phyloP scores from a whole-genome alignment of 2,329 filamentous ascomycete genomes.

The Hypoxylon sp. region DNA sequence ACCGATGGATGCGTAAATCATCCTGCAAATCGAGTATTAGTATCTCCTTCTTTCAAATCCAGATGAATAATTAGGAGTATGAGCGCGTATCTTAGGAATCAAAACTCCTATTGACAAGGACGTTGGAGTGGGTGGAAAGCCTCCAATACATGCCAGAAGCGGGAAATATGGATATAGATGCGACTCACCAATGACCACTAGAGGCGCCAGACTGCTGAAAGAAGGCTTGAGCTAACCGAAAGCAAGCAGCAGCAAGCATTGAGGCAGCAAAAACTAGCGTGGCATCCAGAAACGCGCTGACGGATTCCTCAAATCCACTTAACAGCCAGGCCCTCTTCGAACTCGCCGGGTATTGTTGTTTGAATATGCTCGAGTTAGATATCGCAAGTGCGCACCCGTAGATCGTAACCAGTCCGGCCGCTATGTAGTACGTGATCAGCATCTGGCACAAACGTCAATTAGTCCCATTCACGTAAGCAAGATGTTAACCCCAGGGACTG shows the following conservation, averaged over 20 bases:
- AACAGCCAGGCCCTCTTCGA: constrained; percentile 7
- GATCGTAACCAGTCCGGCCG: constrained; percentile 25
- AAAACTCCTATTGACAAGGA: neutral
- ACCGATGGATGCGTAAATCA: constrained; percentile 44
- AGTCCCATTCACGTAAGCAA: neutral
- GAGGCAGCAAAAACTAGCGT: constrained; percentile 44
- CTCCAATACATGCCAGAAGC: neutral
- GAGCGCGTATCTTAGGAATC: neutral
- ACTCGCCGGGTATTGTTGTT: neutral
- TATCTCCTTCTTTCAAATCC: neutral
- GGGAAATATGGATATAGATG: neutral
- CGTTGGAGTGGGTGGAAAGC: neutral
- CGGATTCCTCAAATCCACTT: constrained; percentile 38
- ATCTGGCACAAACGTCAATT: constrained; percentile 23
- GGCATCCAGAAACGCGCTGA: constrained; percentile 32
- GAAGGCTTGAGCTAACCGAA: constrained; percentile 36
- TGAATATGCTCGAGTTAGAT: constrained; percentile 25
- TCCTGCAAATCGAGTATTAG: constrained; percentile 2
- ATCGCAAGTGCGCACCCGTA: constrained; percentile 38
- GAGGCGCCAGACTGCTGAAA: constrained; percentile 18
- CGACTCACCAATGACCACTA: constrained; percentile 31
- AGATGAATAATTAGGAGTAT: neutral
- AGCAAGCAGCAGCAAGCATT: constrained; percentile 43
- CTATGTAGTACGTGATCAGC: constrained; percentile 44
- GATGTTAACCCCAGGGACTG: neutral